These are phyloP conservation scores for Hordeum marinum DNA, from an alignment of 176 grass and related monocot species.

Conservation along the genomic window DNA sequence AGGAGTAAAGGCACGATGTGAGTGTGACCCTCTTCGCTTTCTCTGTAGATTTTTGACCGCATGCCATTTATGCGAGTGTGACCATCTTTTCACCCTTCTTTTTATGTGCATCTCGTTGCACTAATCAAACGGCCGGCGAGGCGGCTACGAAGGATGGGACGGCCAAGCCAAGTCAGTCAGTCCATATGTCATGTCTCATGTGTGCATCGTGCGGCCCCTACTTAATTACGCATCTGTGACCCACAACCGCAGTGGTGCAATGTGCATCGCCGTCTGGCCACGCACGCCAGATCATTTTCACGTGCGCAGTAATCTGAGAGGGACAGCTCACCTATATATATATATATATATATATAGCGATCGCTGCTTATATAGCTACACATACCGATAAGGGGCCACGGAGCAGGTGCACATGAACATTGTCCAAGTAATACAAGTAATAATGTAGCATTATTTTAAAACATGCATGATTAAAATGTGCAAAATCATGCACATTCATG, in stretches of 20 bases:
- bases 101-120: neutral
- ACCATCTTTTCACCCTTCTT: neutral
- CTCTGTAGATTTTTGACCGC: too few species aligned
- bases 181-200: neutral
- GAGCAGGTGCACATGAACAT: neutral
- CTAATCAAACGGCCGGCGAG: neutral
- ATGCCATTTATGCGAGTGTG: neutral
- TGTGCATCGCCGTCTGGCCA: neutral
- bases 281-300: neutral
- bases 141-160: neutral
- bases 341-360: neutral
- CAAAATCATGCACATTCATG: too few species aligned
- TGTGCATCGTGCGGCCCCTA: neutral
- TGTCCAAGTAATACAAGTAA: neutral
- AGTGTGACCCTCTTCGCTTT: neutral
- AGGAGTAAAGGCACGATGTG: neutral
- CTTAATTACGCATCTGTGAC: too few species aligned
- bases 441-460: too few species aligned
- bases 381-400: neutral
- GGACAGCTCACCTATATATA: neutral
- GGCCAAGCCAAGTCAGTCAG: neutral
- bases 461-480: too few species aligned
- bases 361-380: neutral
- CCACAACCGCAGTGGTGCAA: too few species aligned
- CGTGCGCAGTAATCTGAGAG: neutral